phyloP scores from a whole-genome alignment of 2,329 filamentous ascomycete species.

The Ophiobolus disseminans region DNA sequence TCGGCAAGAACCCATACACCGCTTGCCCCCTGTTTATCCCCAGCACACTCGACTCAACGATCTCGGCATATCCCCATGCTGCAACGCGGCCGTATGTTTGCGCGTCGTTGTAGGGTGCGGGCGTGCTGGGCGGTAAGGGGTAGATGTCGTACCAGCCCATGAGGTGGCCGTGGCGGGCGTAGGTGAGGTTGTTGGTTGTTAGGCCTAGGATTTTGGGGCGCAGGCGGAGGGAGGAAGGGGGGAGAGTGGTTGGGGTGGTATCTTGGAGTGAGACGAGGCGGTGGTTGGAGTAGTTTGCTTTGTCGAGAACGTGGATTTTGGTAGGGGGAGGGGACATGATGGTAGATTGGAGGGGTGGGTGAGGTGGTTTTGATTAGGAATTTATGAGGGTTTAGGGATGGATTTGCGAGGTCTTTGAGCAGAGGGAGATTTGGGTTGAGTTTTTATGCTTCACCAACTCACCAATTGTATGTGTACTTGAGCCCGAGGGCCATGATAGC shows the following conservation, averaged over 20 bases:
- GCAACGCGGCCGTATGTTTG: slow-evolving; percentile 56
- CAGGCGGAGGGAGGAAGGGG: slow-evolving; percentile 28
- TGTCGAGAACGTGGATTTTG: slow-evolving; percentile 24
- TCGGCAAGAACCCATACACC: slow-evolving; percentile 56
- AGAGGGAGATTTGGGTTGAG: too few species aligned
- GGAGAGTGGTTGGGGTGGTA: slow-evolving; percentile 11
- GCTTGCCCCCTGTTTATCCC: slow-evolving; percentile 44
- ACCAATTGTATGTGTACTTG: too few species aligned
- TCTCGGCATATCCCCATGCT: slow-evolving; percentile 58
- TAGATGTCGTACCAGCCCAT: slow-evolving; percentile 55
- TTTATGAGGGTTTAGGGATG: too few species aligned
- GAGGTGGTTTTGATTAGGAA: too few species aligned
- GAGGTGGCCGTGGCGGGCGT: slow-evolving; percentile 28
- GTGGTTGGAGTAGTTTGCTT: slow-evolving; percentile 26
- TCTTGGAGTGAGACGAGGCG: slow-evolving; percentile 20
- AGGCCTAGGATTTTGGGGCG: slow-evolving; percentile 27
- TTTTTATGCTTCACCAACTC: too few species aligned
- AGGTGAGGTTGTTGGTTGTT: slow-evolving; percentile 35
- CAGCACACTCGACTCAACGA: slow-evolving; percentile 52
- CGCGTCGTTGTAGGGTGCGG: slow-evolving; percentile 47
- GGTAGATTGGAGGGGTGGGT: too few species aligned
- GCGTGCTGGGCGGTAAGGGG: slow-evolving; percentile 50
- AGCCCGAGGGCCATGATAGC: too few species aligned
- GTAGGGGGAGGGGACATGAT: slow-evolving; percentile 2
- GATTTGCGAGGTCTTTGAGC: too few species aligned